Percentiles rank a stretch among this genome's conserved stretches.
phyloP scores from a whole-genome alignment of 1,139 yeast species.

The Pichia sp. region DNA sequence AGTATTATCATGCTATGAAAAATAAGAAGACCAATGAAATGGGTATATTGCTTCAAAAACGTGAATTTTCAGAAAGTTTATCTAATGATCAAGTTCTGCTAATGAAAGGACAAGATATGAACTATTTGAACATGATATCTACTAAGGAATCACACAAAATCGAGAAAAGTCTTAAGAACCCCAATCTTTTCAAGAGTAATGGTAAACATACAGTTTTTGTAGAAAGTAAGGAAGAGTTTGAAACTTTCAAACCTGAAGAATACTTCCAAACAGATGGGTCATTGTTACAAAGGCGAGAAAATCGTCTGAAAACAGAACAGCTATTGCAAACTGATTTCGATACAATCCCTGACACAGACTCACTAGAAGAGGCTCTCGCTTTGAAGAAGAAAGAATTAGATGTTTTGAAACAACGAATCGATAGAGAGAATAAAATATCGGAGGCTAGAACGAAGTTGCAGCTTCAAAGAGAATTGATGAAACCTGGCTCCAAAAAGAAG shows the following conservation, averaged over 20 bases:
- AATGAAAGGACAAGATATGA: constrained; percentile 82
- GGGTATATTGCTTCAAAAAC: constrained; percentile 61
- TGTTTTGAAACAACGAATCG: constrained; percentile 49
- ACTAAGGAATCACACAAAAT: constrained; percentile 62
- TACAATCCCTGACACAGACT: constrained; percentile 17
- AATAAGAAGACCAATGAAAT: constrained; percentile 52
- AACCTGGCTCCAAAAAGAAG: constrained; percentile 81
- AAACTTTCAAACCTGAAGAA: constrained; percentile 53
- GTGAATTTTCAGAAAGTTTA: constrained; percentile 53
- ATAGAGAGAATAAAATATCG: constrained; percentile 58
- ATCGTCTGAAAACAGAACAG: constrained; percentile 61
- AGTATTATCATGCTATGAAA: constrained; percentile 91
- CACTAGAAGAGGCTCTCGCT: constrained; percentile 13
- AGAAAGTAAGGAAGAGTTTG: constrained; percentile 49
- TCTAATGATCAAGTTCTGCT: constrained; percentile 71
- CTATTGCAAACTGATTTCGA: constrained; percentile 34
- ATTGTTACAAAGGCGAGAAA: constrained; percentile 58
- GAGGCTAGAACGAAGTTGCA: constrained; percentile 70
- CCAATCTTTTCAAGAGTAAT: constrained; percentile 42
- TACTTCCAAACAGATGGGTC: constrained; percentile 65
- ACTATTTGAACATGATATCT: constrained; percentile 72
- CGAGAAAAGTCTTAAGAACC: constrained; percentile 47
- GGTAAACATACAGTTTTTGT: constrained; percentile 87
- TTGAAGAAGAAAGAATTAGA: constrained; percentile 51
- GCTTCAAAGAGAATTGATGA: constrained; percentile 78